These are phyloP conservation scores for Obba rivulosa DNA, from an alignment of 768 basidiomycete genomes.

Conservation along the genomic window DNA sequence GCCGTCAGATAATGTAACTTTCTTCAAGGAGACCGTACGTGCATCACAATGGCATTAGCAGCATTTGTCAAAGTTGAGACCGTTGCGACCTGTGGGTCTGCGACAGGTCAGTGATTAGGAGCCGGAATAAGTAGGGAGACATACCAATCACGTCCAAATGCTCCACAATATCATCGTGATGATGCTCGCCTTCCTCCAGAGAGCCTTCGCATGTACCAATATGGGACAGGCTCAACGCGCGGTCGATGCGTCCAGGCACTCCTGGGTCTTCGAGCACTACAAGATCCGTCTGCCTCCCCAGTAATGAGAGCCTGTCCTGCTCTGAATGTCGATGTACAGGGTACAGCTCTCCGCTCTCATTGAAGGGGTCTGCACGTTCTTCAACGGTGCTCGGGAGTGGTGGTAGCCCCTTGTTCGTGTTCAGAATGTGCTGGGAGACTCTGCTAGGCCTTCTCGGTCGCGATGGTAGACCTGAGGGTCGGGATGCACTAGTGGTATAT, in stretches of 20 bases:
- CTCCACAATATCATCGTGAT: conserved; percentile 79
- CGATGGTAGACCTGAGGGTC: not conserved
- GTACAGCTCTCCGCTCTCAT: not conserved
- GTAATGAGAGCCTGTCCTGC: conserved; percentile 27
- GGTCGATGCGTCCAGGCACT: conserved; percentile 38
- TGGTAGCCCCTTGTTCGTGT: conserved; percentile 4
- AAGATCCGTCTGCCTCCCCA: conserved; percentile 38
- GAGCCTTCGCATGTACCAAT: conserved; percentile 7
- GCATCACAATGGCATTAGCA: conserved; percentile 76
- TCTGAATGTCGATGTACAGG: not conserved
- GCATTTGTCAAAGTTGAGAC: conserved; percentile 74
- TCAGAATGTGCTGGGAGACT: conserved; percentile 20
- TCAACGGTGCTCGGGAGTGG: not conserved
- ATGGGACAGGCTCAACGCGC: conserved; percentile 36
- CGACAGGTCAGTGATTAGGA: not conserved
- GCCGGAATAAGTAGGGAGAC: conserved; percentile 10
- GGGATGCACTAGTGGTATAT: not conserved
- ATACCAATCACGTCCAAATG: conserved; percentile 77
- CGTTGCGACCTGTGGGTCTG: conserved; percentile 71
- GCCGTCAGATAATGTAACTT: conserved; percentile 1
- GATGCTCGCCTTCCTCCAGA: conserved; percentile 29
- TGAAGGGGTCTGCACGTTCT: not conserved
- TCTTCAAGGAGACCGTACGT: conserved; percentile 5
- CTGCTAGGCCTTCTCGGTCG: conserved; percentile 3
- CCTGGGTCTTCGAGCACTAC: conserved; percentile 26